Percentiles rank a stretch among this genome's conserved stretches.
Evolutionary conservation across 192 early-diverging fungal genomes (phyloP).

Genomic region (Coemansia sp.): DNA sequence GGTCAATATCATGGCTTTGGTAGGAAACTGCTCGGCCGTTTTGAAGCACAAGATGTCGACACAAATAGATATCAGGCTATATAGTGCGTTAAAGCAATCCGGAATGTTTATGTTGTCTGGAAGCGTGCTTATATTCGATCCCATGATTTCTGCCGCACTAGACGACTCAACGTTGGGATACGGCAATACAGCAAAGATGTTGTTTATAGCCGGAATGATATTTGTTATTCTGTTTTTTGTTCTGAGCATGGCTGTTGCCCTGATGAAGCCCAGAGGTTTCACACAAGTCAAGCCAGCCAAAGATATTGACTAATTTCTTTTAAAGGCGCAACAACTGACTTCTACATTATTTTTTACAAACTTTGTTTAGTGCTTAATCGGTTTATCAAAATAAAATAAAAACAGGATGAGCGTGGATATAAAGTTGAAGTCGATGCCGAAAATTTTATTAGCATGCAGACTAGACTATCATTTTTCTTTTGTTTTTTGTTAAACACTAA

Average conservation of each 20-base stretch:
- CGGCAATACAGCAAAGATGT: not conserved
- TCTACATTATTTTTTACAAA: too few relatives aligned
- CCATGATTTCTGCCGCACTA: not conserved
- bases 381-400: too few relatives aligned
- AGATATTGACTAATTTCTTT: too few relatives aligned
- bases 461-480: too few relatives aligned
- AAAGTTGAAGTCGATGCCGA: too few relatives aligned
- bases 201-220: not conserved
- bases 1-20: not conserved
- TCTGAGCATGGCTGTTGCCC: not conserved
- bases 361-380: too few relatives aligned
- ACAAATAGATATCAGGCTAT: not conserved
- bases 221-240: not conserved
- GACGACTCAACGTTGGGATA: not conserved
- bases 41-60: not conserved
- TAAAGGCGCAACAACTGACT: too few relatives aligned
- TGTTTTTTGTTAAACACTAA: too few relatives aligned
- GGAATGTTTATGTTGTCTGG: conserved; percentile 3
- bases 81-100: not conserved
- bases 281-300: not conserved
- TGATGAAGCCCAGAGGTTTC: not conserved
- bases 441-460: too few relatives aligned
- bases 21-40: not conserved
- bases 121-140: not conserved
- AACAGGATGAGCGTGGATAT: too few relatives aligned